phyloP scores from a whole-genome alignment of 139 green algal genomes.

The Haematococcus lacustris region DNA sequence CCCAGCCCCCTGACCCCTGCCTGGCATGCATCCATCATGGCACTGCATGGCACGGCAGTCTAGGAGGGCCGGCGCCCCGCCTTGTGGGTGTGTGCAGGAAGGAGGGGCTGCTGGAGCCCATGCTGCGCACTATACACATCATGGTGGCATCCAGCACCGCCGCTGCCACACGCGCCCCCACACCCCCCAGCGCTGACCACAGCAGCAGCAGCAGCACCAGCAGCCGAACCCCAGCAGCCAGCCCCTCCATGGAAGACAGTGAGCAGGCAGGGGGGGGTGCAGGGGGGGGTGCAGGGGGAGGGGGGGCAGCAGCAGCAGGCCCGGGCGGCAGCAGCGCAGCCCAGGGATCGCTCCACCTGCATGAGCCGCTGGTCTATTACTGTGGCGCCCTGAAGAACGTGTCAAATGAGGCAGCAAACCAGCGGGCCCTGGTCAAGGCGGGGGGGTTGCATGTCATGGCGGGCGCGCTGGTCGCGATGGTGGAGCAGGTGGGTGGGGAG shows the following conservation, averaged over 20 bases:
- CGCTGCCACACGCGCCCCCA: conserved; percentile 1
- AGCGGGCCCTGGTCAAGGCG: conserved; percentile 27
- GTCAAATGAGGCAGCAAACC: conserved; percentile 30
- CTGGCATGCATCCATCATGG: too few relatives aligned
- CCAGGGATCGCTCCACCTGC: neutral
- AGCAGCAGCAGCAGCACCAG: conserved; percentile 6
- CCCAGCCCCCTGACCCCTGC: too few relatives aligned
- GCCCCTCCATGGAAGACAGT: neutral
- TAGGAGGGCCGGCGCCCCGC: too few relatives aligned
- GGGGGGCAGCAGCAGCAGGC: too few relatives aligned
- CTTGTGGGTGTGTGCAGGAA: conserved; percentile 7
- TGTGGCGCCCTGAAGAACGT: conserved; percentile 41
- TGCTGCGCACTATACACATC: conserved; percentile 31
- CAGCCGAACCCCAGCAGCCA: neutral
- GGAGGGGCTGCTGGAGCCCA: conserved; percentile 36
- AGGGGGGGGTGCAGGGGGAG: too few relatives aligned
- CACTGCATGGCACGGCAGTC: too few relatives aligned
- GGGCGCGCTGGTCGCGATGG: conserved; percentile 1
- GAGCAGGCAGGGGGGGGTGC: too few relatives aligned
- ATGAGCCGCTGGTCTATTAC: conserved; percentile 36
- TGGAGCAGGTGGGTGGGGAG: conserved; percentile 27
- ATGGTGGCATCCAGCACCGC: conserved; percentile 25
- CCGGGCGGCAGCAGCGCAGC: neutral
- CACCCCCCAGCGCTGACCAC: neutral
- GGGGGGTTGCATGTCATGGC: conserved; percentile 19